phyloP scores from a whole-genome alignment of 1,284 basidiomycete genomes.

The Ganoderma meredithae region DNA sequence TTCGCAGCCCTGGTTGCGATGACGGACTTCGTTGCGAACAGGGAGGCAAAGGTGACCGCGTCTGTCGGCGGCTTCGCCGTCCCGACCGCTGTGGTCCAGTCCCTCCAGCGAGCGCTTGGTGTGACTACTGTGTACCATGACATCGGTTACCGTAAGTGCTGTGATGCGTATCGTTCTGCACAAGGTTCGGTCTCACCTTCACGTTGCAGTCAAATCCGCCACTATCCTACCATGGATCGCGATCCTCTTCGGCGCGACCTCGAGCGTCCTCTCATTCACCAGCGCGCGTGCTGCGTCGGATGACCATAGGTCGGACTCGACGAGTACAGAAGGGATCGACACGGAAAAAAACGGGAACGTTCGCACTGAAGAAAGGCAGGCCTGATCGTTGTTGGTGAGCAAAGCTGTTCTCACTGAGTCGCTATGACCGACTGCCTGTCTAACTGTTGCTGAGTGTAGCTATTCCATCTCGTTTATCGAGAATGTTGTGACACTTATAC shows the following conservation, averaged over 20 bases:
- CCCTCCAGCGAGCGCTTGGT: conserved; percentile 48
- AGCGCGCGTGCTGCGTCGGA: neutral
- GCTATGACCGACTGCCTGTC: neutral
- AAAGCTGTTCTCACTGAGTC: neutral
- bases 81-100: conserved; percentile 48
- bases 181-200: neutral
- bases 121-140: conserved; percentile 55
- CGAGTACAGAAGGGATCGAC: neutral
- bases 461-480: neutral
- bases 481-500: neutral
- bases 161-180: neutral
- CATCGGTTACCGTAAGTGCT: conserved; percentile 52
- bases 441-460: neutral
- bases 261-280: conserved; percentile 36
- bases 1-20: conserved; percentile 61
- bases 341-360: neutral
- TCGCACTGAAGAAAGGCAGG: neutral
- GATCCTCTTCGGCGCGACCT: conserved; percentile 40
- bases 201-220: conserved; percentile 33
- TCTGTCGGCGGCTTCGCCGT: conserved; percentile 48
- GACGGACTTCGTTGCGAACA: conserved; percentile 58
- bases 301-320: neutral
- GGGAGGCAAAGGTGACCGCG: conserved; percentile 54
- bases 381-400: neutral
- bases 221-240: conserved; percentile 43